A percentile compares a stretch with the other conserved stretches of the same genome.
Evolutionary conservation across 345 rosid genomes (phyloP).

Genomic region (Stellera chamaejasme): DNA sequence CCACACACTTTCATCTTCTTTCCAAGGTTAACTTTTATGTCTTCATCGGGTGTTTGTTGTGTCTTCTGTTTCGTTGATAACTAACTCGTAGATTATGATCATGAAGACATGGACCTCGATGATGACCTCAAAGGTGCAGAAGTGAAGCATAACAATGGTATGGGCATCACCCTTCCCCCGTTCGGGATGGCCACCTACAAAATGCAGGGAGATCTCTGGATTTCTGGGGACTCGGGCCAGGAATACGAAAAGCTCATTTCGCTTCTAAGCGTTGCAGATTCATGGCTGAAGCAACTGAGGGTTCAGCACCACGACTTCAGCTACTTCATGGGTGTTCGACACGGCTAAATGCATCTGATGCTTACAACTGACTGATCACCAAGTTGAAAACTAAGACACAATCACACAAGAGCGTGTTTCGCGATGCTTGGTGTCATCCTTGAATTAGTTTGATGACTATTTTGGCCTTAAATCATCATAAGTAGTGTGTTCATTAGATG

Average conservation of each 20-base stretch:
- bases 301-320: constrained; percentile 56
- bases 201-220: constrained; percentile 66
- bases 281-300: constrained; percentile 77
- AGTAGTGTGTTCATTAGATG: neutral
- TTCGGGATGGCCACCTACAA: constrained; percentile 64
- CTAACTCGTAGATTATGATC: too few species aligned
- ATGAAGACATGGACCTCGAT: too few species aligned
- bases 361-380: neutral
- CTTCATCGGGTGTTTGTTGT: neutral
- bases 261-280: constrained; percentile 55
- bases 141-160: constrained; percentile 9
- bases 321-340: constrained; percentile 25
- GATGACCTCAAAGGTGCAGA: neutral
- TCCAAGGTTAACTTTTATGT: constrained; percentile 40
- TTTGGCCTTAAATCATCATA: neutral
- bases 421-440: too few species aligned
- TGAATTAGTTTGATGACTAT: neutral
- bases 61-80: too few species aligned
- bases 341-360: neutral
- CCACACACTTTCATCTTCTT: constrained; percentile 68
- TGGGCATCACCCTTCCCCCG: constrained; percentile 37
- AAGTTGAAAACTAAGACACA: neutral
- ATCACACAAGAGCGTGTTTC: neutral
- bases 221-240: constrained; percentile 19
- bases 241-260: constrained; percentile 34